Evolutionary conservation across 805 yeast genomes (phyloP), one percentile per base, ranked within the genome.

Genomic region (Saccharomycopsis babjevae): DNA sequence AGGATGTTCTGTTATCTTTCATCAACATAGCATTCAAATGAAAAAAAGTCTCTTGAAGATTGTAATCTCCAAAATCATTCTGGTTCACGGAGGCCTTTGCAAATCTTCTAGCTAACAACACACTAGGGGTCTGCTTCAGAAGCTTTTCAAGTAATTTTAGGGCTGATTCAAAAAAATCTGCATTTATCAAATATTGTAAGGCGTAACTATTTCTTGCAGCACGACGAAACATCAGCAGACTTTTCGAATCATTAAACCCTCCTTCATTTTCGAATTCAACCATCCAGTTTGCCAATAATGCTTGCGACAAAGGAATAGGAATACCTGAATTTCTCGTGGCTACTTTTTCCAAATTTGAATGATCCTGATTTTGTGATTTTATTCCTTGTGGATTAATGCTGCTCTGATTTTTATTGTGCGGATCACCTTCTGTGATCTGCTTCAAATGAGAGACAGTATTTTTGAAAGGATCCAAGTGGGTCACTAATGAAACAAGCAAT

Each of bases 221-320:
- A 38, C 50, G 32, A 18, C 62, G 57, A 38, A 63, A 63, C 32
- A 43, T 57, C 39, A 18, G 43, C 57, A 61, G 38, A 13, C 59
- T 56, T 7, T 39, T 46, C 10, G 46, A 57, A 38, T 63, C 60
- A 20, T 46, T 38, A 36, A 59, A 63, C 13, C 25, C 43, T 11
- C 50, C 18, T 8, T n/a, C 39, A 25, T 42, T 43, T 5, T 28
- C 36, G 46, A 63, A 63, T 28, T 63, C 62, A 30, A 61, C 60
- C 57, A 63, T 56, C 66, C 66, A 63, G 38, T 61, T 63, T 2
- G 61, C 61, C 28, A 50, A 59, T 16, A 63, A 38, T 34, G 60
- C 59, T 46, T 63, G 66, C 3, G 64, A 50, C 34, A 63, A 56
- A 10, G 66, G 66, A 38, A 63, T 61, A 32, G 66, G 66, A 13